Evolutionary conservation across 768 basidiomycete genomes (phyloP).

Genomic region (Suillus variegatus): DNA sequence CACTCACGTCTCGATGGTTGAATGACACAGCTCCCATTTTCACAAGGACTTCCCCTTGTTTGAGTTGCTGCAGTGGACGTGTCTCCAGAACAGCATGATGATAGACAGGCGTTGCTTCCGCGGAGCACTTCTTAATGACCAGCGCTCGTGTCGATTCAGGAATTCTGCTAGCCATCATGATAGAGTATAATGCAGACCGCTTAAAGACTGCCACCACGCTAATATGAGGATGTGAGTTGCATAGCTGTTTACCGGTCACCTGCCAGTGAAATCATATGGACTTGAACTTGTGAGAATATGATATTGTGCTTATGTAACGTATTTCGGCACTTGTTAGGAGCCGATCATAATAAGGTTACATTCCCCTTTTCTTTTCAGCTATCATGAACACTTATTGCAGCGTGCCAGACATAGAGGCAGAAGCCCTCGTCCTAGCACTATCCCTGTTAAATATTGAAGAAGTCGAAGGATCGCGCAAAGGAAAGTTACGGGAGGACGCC

Average conservation of each 20-base stretch:
- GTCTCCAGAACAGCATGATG: slow-evolving; percentile 60
- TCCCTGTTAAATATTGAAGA: slow-evolving; percentile 43
- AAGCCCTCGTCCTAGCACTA: slow-evolving; percentile 42
- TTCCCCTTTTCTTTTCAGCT: slow-evolving; percentile 7
- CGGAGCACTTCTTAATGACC: slow-evolving; percentile 45
- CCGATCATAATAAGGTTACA: neutral
- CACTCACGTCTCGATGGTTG: slow-evolving; percentile 72
- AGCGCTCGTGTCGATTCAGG: slow-evolving; percentile 51
- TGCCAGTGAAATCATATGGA: neutral
- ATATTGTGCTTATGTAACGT: neutral
- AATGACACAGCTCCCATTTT: slow-evolving; percentile 69
- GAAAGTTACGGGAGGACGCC: slow-evolving; percentile 33
- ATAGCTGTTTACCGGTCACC: neutral
- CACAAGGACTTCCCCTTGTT: slow-evolving; percentile 62
- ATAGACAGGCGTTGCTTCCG: slow-evolving; percentile 43
- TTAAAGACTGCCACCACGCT: neutral
- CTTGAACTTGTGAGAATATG: neutral
- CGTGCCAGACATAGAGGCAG: slow-evolving; percentile 35
- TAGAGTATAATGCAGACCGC: neutral
- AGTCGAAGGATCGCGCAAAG: slow-evolving; percentile 37
- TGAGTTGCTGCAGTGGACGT: slow-evolving; percentile 49
- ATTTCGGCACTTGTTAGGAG: neutral
- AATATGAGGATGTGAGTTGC: neutral
- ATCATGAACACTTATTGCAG: neutral
- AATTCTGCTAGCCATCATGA: slow-evolving; percentile 12